Evolutionary conservation across 208 protist genomes (phyloP).

Genomic region (Crithidia fasciculata): DNA sequence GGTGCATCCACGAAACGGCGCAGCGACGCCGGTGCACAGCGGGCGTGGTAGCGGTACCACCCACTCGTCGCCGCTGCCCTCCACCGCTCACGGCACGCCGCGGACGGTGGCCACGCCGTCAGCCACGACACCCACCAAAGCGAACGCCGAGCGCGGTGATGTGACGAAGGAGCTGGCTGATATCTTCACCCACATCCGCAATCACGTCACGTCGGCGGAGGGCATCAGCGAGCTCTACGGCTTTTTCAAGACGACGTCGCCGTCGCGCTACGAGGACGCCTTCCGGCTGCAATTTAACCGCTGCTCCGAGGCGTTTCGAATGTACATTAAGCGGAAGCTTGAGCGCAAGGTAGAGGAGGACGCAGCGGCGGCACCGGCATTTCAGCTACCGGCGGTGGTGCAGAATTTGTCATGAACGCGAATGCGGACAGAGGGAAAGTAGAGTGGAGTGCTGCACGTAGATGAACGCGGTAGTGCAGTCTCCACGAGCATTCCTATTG

Average conservation of each 20-base stretch:
- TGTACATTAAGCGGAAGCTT: conserved; percentile 87
- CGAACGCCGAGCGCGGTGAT: background rate
- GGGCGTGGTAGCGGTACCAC: conserved; percentile 3
- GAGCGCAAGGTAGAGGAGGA: conserved; percentile 72
- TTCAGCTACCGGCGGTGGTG: conserved; percentile 55
- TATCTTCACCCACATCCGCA: conserved; percentile 82
- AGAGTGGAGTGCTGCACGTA: too few relatives aligned
- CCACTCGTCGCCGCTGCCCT: background rate
- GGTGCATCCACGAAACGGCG: background rate
- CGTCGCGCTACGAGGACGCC: conserved; percentile 45
- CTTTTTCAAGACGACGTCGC: conserved; percentile 41
- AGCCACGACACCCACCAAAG: conserved; percentile 1
- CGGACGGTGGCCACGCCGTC: background rate
- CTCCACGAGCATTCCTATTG: too few relatives aligned
- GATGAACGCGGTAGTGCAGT: too few relatives aligned
- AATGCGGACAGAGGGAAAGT: too few relatives aligned
- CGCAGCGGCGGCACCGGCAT: conserved; percentile 29
- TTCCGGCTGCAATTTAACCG: conserved; percentile 82
- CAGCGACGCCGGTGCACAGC: conserved; percentile 18
- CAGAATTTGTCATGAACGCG: conserved; percentile 25
- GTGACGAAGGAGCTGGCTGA: conserved; percentile 42
- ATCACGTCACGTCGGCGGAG: conserved; percentile 73
- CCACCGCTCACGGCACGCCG: background rate
- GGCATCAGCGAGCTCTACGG: conserved; percentile 84
- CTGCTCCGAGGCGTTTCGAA: conserved; percentile 84